Base-by-base conservation (phyloP, 2,329 filamentous ascomycete species). In the Aureobasidium sp. region DNA sequence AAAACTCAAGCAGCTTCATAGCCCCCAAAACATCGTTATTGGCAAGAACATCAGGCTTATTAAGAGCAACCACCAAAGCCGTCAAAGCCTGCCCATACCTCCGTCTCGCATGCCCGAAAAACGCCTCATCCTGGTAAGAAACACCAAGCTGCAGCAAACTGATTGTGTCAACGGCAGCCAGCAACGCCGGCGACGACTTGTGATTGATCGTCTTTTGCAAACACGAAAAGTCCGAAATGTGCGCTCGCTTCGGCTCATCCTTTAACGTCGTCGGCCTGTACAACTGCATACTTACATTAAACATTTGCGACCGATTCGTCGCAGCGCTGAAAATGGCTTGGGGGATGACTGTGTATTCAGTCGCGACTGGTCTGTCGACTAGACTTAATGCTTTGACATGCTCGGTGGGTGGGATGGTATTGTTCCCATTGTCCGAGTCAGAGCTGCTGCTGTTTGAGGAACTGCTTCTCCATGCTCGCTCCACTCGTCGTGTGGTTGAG, bases 1-100 rank as follows among this genome's bases (percentile, higher is more conserved):
- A 67, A 5, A 56, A 57, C 8, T 59, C 62, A 14, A 67, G 54
- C 4, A 66, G 51, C 10, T 57, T 60, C 17, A 61, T 61, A 6
- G 64, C 62, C 8, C 63, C 64, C 8, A 67, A 54, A 16, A 63
- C 54, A 34, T 63, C 62, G 42, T 67, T 64, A 11, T 62, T 61
- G 7, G 53, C 42, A 14, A 60, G 41, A 14, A 56, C 56, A 11
- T 57, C 38, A 12, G 40, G 50, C 24, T 54, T 55, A n/a, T 54
- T 47, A 2, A 66, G 50, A 3, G 58, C 58, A 39, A 56, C 44
- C 2, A 56, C 51, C 5, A 65, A 56, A 6, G 56, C 58, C 11
- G 44, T 54, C 8, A 67, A 56, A 2, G 63, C 59, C 30, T 54
- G 55, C 25, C 60, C 58, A 37, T 66, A 66, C 19, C 53, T 25